Conservation (phyloP, 441 rosid genomes). For the Jatropha multifida region DNA sequence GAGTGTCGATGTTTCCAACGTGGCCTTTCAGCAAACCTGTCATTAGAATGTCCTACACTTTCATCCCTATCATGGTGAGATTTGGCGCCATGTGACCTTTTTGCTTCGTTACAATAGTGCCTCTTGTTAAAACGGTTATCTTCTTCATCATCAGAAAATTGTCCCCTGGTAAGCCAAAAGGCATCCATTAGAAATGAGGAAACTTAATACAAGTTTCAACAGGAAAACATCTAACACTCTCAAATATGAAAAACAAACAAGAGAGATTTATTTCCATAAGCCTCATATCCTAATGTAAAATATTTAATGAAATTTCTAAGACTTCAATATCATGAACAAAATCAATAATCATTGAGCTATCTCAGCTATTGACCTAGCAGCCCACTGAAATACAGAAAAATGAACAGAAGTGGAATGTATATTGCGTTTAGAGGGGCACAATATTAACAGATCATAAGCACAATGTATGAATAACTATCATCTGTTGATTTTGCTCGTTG, state of each 20-base stretch:
- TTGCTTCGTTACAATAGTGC: conserved; percentile 24
- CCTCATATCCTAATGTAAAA: not conserved
- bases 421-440: not conserved
- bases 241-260: not conserved
- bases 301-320: not conserved
- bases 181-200: conserved; percentile 1
- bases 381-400: no score
- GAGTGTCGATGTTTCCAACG: conserved; percentile 16
- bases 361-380: not conserved
- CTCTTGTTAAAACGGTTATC: conserved; percentile 1
- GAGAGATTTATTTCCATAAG: no score
- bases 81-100: conserved; percentile 22
- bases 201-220: conserved; percentile 1
- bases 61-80: conserved; percentile 22
- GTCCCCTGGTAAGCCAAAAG: conserved; percentile 28
- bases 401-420: not conserved
- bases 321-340: not conserved
- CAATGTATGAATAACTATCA: not conserved
- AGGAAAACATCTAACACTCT: not conserved
- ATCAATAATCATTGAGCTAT: not conserved
- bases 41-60: conserved; percentile 28
- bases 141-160: conserved; percentile 14
- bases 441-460: not conserved
- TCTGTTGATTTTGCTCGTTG: not conserved
- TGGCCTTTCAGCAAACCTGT: conserved; percentile 28